Evolutionary conservation across 2,329 filamentous ascomycete species (phyloP).

Genomic region (Trichoderma afroharzianum): DNA sequence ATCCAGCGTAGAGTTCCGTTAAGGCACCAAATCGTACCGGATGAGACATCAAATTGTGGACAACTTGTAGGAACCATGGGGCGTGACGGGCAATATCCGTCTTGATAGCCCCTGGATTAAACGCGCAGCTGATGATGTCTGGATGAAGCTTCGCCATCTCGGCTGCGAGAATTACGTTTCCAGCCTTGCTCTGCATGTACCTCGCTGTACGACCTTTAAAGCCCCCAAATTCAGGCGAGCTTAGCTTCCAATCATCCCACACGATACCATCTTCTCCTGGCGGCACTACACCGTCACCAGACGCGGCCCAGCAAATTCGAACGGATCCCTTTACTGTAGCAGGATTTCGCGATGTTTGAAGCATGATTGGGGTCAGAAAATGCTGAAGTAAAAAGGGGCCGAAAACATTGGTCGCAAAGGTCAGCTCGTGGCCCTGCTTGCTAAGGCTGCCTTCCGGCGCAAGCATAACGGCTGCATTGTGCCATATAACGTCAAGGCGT

Average conservation of each 20-base stretch:
- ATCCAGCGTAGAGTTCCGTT: neutral
- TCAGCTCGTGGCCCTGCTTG: neutral
- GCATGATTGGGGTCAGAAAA: neutral
- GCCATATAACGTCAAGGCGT: neutral
- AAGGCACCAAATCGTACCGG: neutral
- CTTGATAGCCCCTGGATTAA: neutral
- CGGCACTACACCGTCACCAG: neutral
- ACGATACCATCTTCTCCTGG: neutral
- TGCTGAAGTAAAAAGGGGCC: neutral
- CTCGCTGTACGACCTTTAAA: neutral
- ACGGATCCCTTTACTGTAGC: neutral
- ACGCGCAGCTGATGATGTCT: neutral
- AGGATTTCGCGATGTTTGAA: neutral
- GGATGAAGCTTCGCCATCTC: neutral
- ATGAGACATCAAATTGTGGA: neutral
- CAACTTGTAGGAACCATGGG: neutral
- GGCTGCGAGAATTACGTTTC: neutral
- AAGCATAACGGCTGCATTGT: neutral
- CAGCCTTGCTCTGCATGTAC: neutral
- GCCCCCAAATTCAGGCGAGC: neutral
- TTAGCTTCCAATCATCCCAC: neutral
- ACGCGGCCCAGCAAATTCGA: neutral
- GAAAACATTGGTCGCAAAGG: neutral
- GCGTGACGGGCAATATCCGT: neutral
- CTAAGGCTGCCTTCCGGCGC: neutral